Conservation (phyloP, 441 rosid species). For the Erodium trifolium region DNA sequence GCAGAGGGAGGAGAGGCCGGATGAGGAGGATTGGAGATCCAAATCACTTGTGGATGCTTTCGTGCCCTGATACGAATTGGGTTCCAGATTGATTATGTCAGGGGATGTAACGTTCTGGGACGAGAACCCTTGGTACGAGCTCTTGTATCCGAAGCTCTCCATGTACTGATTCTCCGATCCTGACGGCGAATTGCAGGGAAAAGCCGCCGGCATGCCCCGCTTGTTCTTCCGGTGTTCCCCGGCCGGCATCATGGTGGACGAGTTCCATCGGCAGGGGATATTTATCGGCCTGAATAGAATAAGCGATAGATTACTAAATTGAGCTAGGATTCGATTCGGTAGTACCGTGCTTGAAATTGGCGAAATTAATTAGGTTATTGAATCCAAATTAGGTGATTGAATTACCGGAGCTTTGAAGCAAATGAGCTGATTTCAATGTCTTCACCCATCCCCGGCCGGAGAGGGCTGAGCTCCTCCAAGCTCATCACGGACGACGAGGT, state of each 20-base stretch:
- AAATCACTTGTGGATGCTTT: constrained; percentile 43
- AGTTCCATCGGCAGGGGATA: constrained; percentile 67
- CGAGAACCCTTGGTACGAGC: constrained; percentile 37
- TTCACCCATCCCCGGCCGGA: constrained; percentile 42
- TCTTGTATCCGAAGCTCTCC: constrained; percentile 28
- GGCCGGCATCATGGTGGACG: constrained; percentile 27
- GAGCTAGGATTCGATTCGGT: no score
- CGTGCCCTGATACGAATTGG: constrained; percentile 39
- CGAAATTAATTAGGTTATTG: no score
- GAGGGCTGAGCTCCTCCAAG: constrained; percentile 76
- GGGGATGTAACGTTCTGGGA: constrained; percentile 48
- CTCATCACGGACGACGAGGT: constrained; percentile 68
- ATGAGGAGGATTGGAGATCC: constrained; percentile 60
- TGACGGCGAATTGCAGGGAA: constrained; percentile 24
- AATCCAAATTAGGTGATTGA: no score
- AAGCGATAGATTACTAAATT: no score
- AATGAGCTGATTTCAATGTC: constrained; percentile 42
- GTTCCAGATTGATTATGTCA: constrained; percentile 53
- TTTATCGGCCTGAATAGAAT: constrained; percentile 52
- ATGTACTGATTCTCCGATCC: constrained; percentile 26
- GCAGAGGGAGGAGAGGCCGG: constrained; percentile 56
- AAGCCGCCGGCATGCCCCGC: constrained; percentile 24
- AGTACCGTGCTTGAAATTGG: no score
- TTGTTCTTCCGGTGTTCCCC: constrained; percentile 24
- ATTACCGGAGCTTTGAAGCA: constrained; percentile 64